Evolutionary conservation across 306 rosid species (phyloP).

Genomic region (Cucumis melo): DNA sequence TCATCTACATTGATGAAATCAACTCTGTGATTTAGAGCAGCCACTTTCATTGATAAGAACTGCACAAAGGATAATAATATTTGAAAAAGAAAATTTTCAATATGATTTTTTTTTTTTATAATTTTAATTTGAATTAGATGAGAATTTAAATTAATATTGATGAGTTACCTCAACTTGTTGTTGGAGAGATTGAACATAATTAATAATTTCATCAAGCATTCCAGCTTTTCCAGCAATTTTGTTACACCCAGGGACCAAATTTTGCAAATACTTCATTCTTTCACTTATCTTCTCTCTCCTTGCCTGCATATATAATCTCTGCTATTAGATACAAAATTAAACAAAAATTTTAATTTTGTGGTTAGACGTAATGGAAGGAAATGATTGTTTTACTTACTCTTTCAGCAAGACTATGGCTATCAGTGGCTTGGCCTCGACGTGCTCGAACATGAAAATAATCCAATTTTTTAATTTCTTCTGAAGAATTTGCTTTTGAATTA

Average conservation of each 20-base stretch:
- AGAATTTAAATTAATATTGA: too few relatives aligned
- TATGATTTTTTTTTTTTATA: too few relatives aligned
- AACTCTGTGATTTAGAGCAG: slow-evolving; percentile 64
- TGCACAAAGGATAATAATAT: slow-evolving; percentile 18
- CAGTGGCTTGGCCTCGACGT: slow-evolving; percentile 90
- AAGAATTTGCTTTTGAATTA: slow-evolving; percentile 54
- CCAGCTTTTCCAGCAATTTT: slow-evolving; percentile 89
- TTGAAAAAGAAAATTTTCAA: too few relatives aligned
- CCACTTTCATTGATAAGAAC: slow-evolving; percentile 92
- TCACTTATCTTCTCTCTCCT: slow-evolving; percentile 89
- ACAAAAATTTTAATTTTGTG: too few relatives aligned
- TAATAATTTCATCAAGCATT: slow-evolving; percentile 95
- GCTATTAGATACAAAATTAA: too few relatives aligned
- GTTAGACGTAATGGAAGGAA: too few relatives aligned
- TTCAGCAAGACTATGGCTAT: slow-evolving; percentile 88
- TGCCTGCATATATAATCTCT: slow-evolving; percentile 39
- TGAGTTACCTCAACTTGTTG: slow-evolving; percentile 54
- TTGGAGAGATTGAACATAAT: slow-evolving; percentile 84
- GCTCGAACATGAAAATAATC: slow-evolving; percentile 86
- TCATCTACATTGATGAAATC: slow-evolving; percentile 64
- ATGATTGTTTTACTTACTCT: too few relatives aligned
- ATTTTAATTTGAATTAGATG: background rate
- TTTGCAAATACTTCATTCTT: slow-evolving; percentile 87
- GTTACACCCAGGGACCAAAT: slow-evolving; percentile 93
- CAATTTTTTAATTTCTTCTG: slow-evolving; percentile 47